Base-by-base conservation (phyloP, 2,329 filamentous ascomycete genomes). In the Dryadomyces quercus-mongolicae region DNA sequence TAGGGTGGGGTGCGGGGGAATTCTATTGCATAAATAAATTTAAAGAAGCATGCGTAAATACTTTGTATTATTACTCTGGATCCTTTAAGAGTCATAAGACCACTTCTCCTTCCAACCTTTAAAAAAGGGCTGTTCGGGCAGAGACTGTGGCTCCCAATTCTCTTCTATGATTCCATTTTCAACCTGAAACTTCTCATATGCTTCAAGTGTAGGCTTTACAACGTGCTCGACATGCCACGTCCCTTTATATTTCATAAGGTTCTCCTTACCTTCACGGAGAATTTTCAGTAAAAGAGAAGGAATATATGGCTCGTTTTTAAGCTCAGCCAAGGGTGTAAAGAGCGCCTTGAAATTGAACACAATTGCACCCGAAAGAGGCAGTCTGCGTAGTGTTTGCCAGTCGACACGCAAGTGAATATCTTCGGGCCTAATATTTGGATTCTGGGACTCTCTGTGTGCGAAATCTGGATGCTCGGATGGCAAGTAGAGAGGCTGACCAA, bases 261-360 rank as follows among this genome's bases (percentile, higher is more conserved):
- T 59, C 49, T 52, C 55, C 52, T 64, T 64, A 2, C 84, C 86
- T 34, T 88, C 81, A 20, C 72, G 77, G n/a, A 92, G 61, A 0
- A 93, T 71, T 67, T 85, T 86, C 2, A 81, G 67, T 2, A 89
- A 53, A 5, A 94, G 65, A 0, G 77, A 78, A 0, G 89, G 89
- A 0, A 95, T 70, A 49, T 81, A 85, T 0, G 86, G 79, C 65
- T 95, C 89, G 55, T 85, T 74, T 2, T 78, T 71, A 55, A 94
- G 82, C 58, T 85, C 81, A 0, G 74, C 65, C 0, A 95, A 66
- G 0, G 86, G 85, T 0, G 88, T 93, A 67, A 94, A 94, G 0
- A 93, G 67, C 0, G 85, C 88, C 64, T 92, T 94, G 77, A 92
- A 95, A 66, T 93, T 94, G 72, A 95, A 95, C 0, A 89, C 78